A percentile compares a stretch with the other conserved stretches of the same genome.
Evolutionary conservation across 768 basidiomycete genomes (phyloP).

Genomic region (Trametes maxima): DNA sequence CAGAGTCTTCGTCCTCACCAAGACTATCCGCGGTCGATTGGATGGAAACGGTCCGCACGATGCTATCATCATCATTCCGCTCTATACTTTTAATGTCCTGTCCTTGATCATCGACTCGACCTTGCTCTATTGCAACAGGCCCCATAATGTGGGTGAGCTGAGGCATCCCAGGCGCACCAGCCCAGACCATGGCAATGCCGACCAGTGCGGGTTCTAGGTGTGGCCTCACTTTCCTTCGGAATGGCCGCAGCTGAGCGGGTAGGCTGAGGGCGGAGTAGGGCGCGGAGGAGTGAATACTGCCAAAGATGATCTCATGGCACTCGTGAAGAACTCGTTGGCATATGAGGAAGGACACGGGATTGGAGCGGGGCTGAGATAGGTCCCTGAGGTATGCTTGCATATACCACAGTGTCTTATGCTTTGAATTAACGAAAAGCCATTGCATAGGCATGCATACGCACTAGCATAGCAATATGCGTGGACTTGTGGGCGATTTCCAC

Average conservation of each 20-base stretch:
- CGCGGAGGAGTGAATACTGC: constrained; percentile 69
- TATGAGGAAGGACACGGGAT: constrained; percentile 80
- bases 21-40: constrained; percentile 32
- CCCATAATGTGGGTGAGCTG: constrained; percentile 73
- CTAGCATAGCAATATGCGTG: constrained; percentile 94
- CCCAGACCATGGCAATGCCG: constrained; percentile 82
- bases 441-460: constrained; percentile 46
- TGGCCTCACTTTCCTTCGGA: constrained; percentile 67
- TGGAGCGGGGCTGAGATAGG: constrained; percentile 56
- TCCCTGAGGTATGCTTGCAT: constrained; percentile 96
- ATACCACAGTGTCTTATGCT: constrained; percentile 88
- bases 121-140: constrained; percentile 87
- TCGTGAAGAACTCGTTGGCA: constrained; percentile 90
- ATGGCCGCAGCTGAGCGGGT: constrained; percentile 50
- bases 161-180: constrained; percentile 78
- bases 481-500: constrained; percentile 86
- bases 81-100: constrained; percentile 52
- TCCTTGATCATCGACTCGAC: constrained; percentile 68
- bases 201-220: constrained; percentile 76
- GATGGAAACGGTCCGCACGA: constrained; percentile 30
- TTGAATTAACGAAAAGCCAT: constrained; percentile 11
- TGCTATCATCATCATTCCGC: constrained; percentile 44
- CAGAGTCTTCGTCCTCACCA: constrained; percentile 44
- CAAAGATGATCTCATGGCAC: constrained; percentile 97
- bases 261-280: constrained; percentile 68